Evolutionary conservation across 495 filamentous ascomycete species (phyloP).

Genomic region (Achaetomiella virescens): DNA sequence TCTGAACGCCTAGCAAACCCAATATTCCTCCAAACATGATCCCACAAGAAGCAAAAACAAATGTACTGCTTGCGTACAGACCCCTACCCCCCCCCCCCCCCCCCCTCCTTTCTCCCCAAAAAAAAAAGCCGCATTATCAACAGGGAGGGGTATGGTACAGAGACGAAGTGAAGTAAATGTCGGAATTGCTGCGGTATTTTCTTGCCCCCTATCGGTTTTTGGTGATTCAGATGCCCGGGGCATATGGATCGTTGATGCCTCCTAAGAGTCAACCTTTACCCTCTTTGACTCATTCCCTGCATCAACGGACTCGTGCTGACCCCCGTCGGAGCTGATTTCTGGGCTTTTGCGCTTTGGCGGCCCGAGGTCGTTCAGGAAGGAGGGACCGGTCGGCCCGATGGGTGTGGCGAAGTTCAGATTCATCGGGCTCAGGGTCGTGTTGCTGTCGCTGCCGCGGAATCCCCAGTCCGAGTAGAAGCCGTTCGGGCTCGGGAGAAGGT

Average conservation of each 20-base stretch:
- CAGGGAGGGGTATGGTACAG: not conserved
- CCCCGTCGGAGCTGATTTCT: conserved; percentile 33
- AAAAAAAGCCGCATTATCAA: not conserved
- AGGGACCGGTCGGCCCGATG: conserved; percentile 61
- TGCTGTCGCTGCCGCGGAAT: conserved; percentile 58
- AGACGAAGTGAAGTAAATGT: not conserved
- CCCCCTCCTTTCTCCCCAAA: not conserved
- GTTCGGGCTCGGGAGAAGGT: conserved; percentile 78
- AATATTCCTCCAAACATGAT: not conserved
- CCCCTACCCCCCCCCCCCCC: too few species aligned
- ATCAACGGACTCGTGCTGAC: conserved; percentile 29
- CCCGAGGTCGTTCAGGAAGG: conserved; percentile 51
- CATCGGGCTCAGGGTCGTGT: conserved; percentile 82
- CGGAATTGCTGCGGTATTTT: not conserved
- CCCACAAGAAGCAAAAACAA: too few species aligned
- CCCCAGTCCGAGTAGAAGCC: conserved; percentile 93
- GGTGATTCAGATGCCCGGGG: too few species aligned
- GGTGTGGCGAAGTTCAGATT: conserved; percentile 90
- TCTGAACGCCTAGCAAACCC: too few species aligned
- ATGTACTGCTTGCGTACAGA: too few species aligned
- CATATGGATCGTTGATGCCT: not conserved
- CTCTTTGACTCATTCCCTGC: conserved; percentile 39
- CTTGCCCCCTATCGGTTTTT: too few species aligned
- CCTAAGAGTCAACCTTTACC: conserved; percentile 34
- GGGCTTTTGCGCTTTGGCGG: conserved; percentile 44